Conservation (phyloP, 2,329 filamentous ascomycete genomes). For the Ambrosiella cleistominuta region DNA sequence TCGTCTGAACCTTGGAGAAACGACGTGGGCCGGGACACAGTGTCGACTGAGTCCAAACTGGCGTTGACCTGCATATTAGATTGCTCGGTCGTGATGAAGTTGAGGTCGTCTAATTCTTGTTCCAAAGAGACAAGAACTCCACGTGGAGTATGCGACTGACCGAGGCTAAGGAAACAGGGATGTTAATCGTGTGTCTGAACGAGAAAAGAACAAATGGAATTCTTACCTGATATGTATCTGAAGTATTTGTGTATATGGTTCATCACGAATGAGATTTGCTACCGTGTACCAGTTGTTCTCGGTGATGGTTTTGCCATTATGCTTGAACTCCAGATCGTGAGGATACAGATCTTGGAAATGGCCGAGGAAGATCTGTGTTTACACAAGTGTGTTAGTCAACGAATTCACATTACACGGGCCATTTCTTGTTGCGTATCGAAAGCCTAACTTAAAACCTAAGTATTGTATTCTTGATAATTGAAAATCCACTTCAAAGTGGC, state of each 20-base stretch:
- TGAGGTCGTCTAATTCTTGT: not conserved
- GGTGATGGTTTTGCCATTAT: not conserved
- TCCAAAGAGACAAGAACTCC: not conserved
- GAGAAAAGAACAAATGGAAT: not conserved
- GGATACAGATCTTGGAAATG: conserved; percentile 3
- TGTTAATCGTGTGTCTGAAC: not conserved
- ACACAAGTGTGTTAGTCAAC: not conserved
- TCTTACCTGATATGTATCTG: not conserved
- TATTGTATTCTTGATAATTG: not conserved
- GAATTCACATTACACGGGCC: not conserved
- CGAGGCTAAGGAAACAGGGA: not conserved
- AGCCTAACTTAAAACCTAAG: not conserved
- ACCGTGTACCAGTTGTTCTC: not conserved
- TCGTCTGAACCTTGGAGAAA: not conserved
- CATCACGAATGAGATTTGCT: not conserved
- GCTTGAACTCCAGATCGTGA: not conserved
- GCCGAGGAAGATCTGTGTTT: not conserved
- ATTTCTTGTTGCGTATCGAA: not conserved
- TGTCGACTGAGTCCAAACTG: not conserved
- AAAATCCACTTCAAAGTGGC: not conserved
- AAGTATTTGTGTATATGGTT: not conserved
- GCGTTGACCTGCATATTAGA: not conserved
- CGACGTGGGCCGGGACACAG: not conserved
- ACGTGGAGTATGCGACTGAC: not conserved
- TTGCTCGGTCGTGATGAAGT: not conserved